phyloP scores from a whole-genome alignment of 306 rosid species.

The Mucuna pruriens region DNA sequence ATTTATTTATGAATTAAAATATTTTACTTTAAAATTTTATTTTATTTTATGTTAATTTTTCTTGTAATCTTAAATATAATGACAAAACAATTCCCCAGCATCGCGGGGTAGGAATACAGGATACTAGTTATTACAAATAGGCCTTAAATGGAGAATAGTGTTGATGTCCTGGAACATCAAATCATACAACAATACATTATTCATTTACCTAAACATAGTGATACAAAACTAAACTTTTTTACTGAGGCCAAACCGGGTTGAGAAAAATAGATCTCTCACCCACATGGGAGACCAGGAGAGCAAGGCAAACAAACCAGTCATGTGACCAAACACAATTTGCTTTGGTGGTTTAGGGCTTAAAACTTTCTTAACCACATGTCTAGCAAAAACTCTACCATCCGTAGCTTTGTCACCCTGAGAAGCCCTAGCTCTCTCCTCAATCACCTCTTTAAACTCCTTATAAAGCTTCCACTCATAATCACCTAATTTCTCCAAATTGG shows the following conservation, averaged over 20 bases:
- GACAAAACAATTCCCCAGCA: too few relatives aligned
- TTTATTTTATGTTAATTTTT: too few relatives aligned
- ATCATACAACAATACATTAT: too few relatives aligned
- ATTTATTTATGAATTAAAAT: too few relatives aligned
- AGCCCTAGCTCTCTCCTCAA: conserved; percentile 72
- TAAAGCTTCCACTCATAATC: conserved; percentile 70
- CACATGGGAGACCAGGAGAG: conserved; percentile 83
- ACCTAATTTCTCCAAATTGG: conserved; percentile 50
- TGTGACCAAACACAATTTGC: conserved; percentile 72
- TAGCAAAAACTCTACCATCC: conserved; percentile 68
- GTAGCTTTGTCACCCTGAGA: conserved; percentile 73
- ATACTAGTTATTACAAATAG: too few relatives aligned
- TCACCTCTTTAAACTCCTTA: conserved; percentile 58
- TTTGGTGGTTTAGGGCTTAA: conserved; percentile 63
- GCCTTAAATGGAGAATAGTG: too few relatives aligned
- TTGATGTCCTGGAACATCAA: too few relatives aligned
- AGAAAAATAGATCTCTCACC: conserved; percentile 68
- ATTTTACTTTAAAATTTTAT: too few relatives aligned
- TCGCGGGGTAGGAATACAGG: too few relatives aligned
- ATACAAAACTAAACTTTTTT: conserved; percentile 41
- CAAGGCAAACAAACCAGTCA: conserved; percentile 67
- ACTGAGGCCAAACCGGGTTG: conserved; percentile 65
- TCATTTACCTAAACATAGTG: background rate
- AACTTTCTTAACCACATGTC: conserved; percentile 64
- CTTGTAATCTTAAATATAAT: too few relatives aligned